Conservation (phyloP, 2,329 filamentous ascomycete species). For the Fusarium sterilihyphosum region DNA sequence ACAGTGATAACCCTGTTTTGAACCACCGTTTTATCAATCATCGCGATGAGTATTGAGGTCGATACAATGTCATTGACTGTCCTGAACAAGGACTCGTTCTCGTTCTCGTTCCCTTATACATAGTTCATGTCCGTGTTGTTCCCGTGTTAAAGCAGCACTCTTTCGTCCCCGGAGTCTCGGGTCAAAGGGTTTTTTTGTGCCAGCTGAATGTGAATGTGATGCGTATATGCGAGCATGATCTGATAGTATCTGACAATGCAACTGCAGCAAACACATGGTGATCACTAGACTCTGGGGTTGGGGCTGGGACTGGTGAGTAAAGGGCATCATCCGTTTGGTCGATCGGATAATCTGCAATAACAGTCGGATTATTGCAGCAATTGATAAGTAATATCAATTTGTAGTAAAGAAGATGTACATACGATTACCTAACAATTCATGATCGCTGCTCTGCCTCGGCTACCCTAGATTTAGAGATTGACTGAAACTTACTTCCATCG, state of each 20-base stretch:
- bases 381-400: not conserved
- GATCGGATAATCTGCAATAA: not conserved
- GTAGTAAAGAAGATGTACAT: not conserved
- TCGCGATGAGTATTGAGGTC: not conserved
- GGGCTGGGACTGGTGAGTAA: not conserved
- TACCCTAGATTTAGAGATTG: not conserved
- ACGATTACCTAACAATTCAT: not conserved
- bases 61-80: not conserved
- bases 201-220: not conserved
- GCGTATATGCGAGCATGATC: not conserved
- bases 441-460: not conserved
- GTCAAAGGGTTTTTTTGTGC: not conserved
- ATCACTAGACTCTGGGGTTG: not conserved
- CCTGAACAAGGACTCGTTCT: not conserved
- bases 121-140: not conserved
- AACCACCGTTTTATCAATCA: not conserved
- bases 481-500: not conserved
- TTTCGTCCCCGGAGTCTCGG: not conserved
- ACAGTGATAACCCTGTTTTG: not conserved
- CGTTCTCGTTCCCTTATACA: not conserved
- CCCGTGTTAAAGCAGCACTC: not conserved
- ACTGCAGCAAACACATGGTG: not conserved
- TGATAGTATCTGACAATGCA: conserved; percentile 2
- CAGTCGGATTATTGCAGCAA: not conserved
- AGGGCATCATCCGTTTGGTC: not conserved